A percentile compares a stretch with the other conserved stretches of the same genome.
phyloP scores from a whole-genome alignment of 352 stramenopile genomes.

The Vaucheria bursata region DNA sequence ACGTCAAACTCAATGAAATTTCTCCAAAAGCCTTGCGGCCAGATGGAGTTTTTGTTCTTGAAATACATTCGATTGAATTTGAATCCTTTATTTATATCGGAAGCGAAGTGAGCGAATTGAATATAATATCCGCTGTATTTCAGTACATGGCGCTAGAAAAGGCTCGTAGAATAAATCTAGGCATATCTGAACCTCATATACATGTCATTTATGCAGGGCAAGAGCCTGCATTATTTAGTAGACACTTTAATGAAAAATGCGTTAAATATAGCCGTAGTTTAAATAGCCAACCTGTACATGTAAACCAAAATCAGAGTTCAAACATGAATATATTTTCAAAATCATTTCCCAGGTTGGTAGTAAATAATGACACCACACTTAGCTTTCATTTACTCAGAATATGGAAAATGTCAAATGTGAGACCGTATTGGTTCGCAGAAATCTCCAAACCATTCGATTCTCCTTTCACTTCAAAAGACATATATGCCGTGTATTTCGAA shows the following conservation, averaged over 20 bases:
- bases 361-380: neutral
- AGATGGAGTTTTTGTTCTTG: neutral
- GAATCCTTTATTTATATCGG: neutral
- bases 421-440: constrained; percentile 2
- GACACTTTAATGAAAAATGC: constrained; percentile 4
- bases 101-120: neutral
- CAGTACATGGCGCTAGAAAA: neutral
- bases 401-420: neutral
- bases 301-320: neutral
- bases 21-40: constrained; percentile 1
- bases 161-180: neutral
- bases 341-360: neutral
- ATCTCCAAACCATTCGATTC: neutral
- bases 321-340: neutral
- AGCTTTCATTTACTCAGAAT: neutral
- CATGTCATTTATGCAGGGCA: neutral
- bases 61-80: neutral
- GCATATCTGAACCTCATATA: neutral
- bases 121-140: neutral
- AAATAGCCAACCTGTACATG: neutral
- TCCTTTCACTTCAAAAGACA: neutral
- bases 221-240: constrained; percentile 7
- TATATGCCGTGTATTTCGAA: neutral
- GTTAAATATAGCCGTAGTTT: neutral
- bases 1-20: no score